A percentile compares a stretch with the other conserved stretches of the same genome.
Conservation (phyloP, 257 asterid genomes). For the Rehmannia glutinosa region DNA sequence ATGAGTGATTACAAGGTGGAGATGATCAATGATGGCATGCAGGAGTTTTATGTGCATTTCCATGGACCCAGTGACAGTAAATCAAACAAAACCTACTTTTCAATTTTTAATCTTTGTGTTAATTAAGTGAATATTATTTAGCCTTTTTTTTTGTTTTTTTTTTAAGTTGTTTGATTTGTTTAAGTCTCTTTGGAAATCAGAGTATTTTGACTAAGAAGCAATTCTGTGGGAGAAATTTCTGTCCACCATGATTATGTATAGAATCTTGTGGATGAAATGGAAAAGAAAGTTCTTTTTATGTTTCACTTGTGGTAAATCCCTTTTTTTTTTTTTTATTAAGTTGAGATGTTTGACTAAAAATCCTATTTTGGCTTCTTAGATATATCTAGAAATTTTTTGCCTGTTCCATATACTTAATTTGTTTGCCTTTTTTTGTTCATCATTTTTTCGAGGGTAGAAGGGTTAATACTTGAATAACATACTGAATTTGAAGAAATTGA, state of each 20-base stretch:
- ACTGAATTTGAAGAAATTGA: slow-evolving; percentile 8
- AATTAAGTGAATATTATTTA: not conserved
- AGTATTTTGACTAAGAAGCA: too few relatives aligned
- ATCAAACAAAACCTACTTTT: slow-evolving; percentile 22
- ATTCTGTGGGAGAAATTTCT: too few relatives aligned
- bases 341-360: slow-evolving; percentile 8
- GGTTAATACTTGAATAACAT: not conserved
- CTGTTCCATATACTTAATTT: not conserved
- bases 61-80: slow-evolving; percentile 91
- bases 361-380: not conserved
- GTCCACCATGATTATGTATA: not conserved
- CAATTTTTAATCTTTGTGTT: slow-evolving; percentile 14
- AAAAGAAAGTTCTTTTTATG: too few relatives aligned
- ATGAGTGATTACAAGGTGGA: slow-evolving; percentile 98
- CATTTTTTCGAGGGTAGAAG: not conserved
- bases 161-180: slow-evolving; percentile 24
- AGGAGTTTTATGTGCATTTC: slow-evolving; percentile 84
- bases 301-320: slow-evolving; percentile 1
- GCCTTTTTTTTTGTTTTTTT: not conserved
- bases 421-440: not conserved
- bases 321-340: not conserved
- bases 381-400: not conserved
- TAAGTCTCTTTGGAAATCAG: not conserved
- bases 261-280: too few relatives aligned
- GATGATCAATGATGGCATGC: slow-evolving; percentile 89